Conservation (phyloP, 306 rosid species). For the Malus orientalis region DNA sequence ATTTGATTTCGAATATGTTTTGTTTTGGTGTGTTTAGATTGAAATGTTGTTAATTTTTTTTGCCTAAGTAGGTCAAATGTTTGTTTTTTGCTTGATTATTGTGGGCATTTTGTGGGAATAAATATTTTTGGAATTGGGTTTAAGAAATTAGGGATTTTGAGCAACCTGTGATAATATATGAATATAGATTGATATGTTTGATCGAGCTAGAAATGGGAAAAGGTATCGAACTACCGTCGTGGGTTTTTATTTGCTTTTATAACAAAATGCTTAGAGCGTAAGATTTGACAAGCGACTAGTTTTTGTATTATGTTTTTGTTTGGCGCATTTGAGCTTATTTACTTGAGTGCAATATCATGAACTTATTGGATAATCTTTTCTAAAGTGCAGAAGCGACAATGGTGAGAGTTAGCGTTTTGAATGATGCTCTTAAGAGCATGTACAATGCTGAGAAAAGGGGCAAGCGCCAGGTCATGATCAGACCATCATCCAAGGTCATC, state of each 20-base stretch:
- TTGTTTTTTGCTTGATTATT: neutral
- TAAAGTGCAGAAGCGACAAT: constrained; percentile 12
- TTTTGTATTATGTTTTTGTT: neutral
- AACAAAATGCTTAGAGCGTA: neutral
- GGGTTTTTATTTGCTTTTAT: neutral
- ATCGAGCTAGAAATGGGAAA: neutral
- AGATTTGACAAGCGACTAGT: neutral
- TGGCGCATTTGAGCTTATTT: neutral
- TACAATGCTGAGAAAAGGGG: constrained; percentile 43
- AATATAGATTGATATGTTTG: neutral
- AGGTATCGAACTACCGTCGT: neutral
- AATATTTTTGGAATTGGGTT: neutral
- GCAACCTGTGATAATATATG: neutral
- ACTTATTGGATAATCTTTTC: neutral
- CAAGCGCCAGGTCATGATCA: constrained; percentile 39
- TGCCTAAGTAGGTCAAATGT: neutral
- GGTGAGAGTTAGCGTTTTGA: constrained; percentile 33
- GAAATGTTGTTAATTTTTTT: neutral
- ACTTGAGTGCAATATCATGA: neutral
- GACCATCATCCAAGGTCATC: constrained; percentile 39
- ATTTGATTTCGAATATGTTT: neutral
- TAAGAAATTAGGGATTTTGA: neutral
- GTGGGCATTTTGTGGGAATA: too few species aligned
- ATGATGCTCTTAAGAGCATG: constrained; percentile 44
- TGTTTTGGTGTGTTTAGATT: neutral